Conservation (phyloP, 2,329 filamentous ascomycete genomes). For the Alternaria incomplexa region DNA sequence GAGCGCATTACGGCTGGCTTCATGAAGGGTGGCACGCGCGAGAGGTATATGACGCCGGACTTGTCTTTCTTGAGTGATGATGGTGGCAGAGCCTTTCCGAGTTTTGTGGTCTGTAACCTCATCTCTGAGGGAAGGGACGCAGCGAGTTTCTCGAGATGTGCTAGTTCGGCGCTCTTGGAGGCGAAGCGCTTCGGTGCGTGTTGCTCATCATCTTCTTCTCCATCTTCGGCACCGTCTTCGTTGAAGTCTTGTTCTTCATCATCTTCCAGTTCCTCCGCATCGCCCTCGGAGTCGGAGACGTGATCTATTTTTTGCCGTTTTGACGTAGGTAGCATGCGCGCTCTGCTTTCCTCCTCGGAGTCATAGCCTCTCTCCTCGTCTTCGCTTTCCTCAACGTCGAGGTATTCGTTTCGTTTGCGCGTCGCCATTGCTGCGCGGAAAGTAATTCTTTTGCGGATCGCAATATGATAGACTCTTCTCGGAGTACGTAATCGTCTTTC, state of each 20-base stretch:
- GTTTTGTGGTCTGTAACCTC: constrained; percentile 34
- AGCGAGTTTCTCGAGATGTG: constrained; percentile 40
- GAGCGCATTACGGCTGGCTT: constrained; percentile 79
- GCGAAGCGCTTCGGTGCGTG: constrained; percentile 27
- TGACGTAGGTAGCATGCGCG: constrained; percentile 58
- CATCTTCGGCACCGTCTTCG: constrained; percentile 25
- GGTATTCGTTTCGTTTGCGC: constrained; percentile 74
- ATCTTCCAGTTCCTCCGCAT: constrained; percentile 21
- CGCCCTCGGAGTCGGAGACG: constrained; percentile 38
- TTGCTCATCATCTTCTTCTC: constrained; percentile 32
- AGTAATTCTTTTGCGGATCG: neutral
- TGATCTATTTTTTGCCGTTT: constrained; percentile 69
- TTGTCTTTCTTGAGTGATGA: constrained; percentile 68
- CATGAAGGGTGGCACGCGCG: constrained; percentile 87
- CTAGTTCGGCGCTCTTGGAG: constrained; percentile 38
- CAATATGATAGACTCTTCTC: neutral
- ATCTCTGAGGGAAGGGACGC: constrained; percentile 45
- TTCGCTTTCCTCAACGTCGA: constrained; percentile 59
- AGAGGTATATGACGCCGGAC: constrained; percentile 83
- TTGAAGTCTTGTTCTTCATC: constrained; percentile 32
- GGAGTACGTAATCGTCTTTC: neutral
- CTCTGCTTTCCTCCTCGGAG: constrained; percentile 73
- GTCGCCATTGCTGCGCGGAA: constrained; percentile 60
- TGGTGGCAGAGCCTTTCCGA: constrained; percentile 25
- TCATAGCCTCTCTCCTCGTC: constrained; percentile 62